Evolutionary conservation across 805 yeast species (phyloP), one percentile per base, ranked within the genome.

Genomic region (Sugiyamaella smithiae): DNA sequence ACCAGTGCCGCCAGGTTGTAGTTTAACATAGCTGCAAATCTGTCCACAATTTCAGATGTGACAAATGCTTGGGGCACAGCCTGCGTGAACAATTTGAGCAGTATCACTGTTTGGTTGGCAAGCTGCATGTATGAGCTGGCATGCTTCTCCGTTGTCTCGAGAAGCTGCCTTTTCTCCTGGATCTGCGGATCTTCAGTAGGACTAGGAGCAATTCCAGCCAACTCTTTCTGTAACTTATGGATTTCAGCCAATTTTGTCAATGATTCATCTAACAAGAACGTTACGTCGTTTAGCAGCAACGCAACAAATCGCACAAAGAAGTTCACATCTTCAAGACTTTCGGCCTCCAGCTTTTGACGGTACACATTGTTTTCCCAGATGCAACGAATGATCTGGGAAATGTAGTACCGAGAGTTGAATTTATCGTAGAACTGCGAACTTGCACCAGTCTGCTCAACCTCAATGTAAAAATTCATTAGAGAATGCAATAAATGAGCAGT

Each of bases 361-460:
- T 87, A 91, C 25, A 71, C 63, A 19, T 82, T 83, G 57, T 80
- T 79, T 50, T 81, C 77, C 95, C 97, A 93, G 47, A 93, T 70
- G 57, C 82, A 82, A 64, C 88, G 91, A 59, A 93, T 69, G 28
- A 93, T 84, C 41, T 78, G 78, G 0, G 97, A 85, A 24, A 93
- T 87, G 63, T 88, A 84, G 67, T 82, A 91, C 65, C 99, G 78
- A 38, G 88, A 80, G 65, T 88, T 90, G 70, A 93, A 93, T 68
- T 93, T 93, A 66, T 93, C 99, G 66, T 91, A 91, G 63, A 91
- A 93, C 67, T 93, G 98, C 0, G 95, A 82, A 5, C 91, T 83
- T 1, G 97, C 85, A 7, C 99, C 99, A 0, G 99, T 93, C 61
- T 87, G 89, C 65, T 93, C 99, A 44, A 91, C 90, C 75, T 87